Evolutionary conservation across 179 eudicot species (phyloP).

Genomic region (Silene vulgaris): DNA sequence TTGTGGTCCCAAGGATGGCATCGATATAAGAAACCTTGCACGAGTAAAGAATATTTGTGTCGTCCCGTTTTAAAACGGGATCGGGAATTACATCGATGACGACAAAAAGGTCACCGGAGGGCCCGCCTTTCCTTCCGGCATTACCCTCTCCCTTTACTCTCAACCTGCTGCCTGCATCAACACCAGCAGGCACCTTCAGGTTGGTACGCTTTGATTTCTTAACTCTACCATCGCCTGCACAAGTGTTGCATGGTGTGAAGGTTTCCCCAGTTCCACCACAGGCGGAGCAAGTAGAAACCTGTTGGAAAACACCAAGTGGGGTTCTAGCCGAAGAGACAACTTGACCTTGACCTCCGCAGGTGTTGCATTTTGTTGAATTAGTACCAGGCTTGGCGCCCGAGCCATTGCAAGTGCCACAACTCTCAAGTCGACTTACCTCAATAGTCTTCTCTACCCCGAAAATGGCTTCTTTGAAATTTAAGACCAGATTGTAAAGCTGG

Average conservation of each 20-base stretch:
- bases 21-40: slow-evolving; percentile 80
- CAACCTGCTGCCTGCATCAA: slow-evolving; percentile 72
- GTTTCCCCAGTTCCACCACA: slow-evolving; percentile 78
- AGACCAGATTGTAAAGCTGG: slow-evolving; percentile 66
- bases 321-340: slow-evolving; percentile 82
- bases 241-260: slow-evolving; percentile 69
- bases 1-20: slow-evolving; percentile 74
- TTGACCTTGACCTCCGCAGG: slow-evolving; percentile 94
- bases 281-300: slow-evolving; percentile 74
- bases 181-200: slow-evolving; percentile 90
- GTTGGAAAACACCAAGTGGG: slow-evolving; percentile 90
- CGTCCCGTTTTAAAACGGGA: slow-evolving; percentile 76
- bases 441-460: slow-evolving; percentile 88
- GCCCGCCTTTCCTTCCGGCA: slow-evolving; percentile 78
- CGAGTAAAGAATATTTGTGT: slow-evolving; percentile 66
- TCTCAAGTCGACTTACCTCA: slow-evolving; percentile 66
- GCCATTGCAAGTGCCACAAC: slow-evolving; percentile 75
- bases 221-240: slow-evolving; percentile 75
- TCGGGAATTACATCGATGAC: slow-evolving; percentile 65
- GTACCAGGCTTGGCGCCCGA: slow-evolving; percentile 93
- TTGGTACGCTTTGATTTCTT: slow-evolving; percentile 75
- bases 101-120: slow-evolving; percentile 82
- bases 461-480: slow-evolving; percentile 83
- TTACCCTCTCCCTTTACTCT: slow-evolving; percentile 81
- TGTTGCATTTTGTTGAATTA: slow-evolving; percentile 51